phyloP scores from a whole-genome alignment of 352 stramenopile genomes.

The Bremia lactucae region DNA sequence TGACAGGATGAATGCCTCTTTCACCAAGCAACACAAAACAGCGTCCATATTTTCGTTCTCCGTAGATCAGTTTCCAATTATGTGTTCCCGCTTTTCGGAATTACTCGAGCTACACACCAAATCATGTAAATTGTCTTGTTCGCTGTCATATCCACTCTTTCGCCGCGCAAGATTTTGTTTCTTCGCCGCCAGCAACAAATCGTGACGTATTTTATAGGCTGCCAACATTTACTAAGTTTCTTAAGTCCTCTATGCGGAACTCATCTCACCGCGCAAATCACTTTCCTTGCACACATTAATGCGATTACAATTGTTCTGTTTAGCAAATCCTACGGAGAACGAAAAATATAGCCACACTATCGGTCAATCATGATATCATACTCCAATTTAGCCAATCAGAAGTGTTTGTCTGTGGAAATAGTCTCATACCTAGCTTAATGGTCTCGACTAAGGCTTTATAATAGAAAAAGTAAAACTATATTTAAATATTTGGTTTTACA shows the following conservation, averaged over 20 bases:
- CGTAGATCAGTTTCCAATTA: slow-evolving; percentile 38
- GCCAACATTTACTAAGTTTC: slow-evolving; percentile 16
- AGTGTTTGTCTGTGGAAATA: no score
- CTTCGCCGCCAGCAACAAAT: slow-evolving; percentile 16
- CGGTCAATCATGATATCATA: no score
- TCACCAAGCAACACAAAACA: not conserved
- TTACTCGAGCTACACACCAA: not conserved
- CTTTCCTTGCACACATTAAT: slow-evolving; percentile 17
- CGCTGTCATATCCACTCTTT: no score
- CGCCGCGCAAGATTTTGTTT: slow-evolving; percentile 13
- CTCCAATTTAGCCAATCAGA: no score
- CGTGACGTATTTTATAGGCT: slow-evolving; percentile 13
- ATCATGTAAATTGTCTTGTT: not conserved
- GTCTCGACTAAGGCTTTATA: no score
- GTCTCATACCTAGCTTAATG: no score
- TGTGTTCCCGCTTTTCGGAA: slow-evolving; percentile 14
- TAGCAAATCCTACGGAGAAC: no score
- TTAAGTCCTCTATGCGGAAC: slow-evolving; percentile 15
- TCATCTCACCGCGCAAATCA: slow-evolving; percentile 11
- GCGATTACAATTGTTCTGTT: no score
- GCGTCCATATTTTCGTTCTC: slow-evolving; percentile 4
- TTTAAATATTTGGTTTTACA: no score
- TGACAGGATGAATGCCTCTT: slow-evolving; percentile 10
- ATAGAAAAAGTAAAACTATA: no score
- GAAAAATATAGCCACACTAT: no score